phyloP scores from a whole-genome alignment of 306 rosid species.

The Begonia fuchsioides region DNA sequence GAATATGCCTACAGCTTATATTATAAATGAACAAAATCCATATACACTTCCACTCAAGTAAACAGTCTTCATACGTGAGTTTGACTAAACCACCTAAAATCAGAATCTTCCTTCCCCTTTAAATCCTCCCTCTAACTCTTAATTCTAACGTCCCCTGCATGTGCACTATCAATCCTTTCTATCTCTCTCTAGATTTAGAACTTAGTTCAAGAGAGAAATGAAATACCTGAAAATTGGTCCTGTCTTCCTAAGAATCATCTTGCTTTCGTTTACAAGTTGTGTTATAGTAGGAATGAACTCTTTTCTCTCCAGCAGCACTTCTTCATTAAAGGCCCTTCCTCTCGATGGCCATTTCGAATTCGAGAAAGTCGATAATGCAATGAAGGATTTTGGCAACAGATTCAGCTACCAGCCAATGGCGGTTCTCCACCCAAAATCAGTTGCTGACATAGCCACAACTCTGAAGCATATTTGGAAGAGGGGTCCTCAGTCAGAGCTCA shows the following conservation, averaged over 20 bases:
- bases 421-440: slow-evolving; percentile 61
- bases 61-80: slow-evolving; percentile 50
- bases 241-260: slow-evolving; percentile 28
- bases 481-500: slow-evolving; percentile 68
- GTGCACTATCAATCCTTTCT: slow-evolving; percentile 13
- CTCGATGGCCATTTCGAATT: slow-evolving; percentile 53
- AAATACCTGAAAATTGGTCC: slow-evolving; percentile 25
- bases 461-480: slow-evolving; percentile 57
- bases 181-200: slow-evolving; percentile 15
- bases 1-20: slow-evolving; percentile 37
- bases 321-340: slow-evolving; percentile 40
- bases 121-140: slow-evolving; percentile 36
- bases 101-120: slow-evolving; percentile 21
- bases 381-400: slow-evolving; percentile 78
- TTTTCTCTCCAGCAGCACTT: slow-evolving; percentile 30
- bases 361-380: slow-evolving; percentile 45
- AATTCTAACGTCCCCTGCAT: slow-evolving; percentile 20
- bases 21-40: slow-evolving; percentile 39
- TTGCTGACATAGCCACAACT: slow-evolving; percentile 55
- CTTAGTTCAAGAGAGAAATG: slow-evolving; percentile 24
- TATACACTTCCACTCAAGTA: slow-evolving; percentile 47
- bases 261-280: slow-evolving; percentile 39
- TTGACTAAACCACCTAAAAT: slow-evolving; percentile 52
- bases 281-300: slow-evolving; percentile 29
- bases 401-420: slow-evolving; percentile 53